Percentiles rank a stretch among this genome's conserved stretches.
Conservation (phyloP, 345 rosid genomes). For the Garcia nutans region DNA sequence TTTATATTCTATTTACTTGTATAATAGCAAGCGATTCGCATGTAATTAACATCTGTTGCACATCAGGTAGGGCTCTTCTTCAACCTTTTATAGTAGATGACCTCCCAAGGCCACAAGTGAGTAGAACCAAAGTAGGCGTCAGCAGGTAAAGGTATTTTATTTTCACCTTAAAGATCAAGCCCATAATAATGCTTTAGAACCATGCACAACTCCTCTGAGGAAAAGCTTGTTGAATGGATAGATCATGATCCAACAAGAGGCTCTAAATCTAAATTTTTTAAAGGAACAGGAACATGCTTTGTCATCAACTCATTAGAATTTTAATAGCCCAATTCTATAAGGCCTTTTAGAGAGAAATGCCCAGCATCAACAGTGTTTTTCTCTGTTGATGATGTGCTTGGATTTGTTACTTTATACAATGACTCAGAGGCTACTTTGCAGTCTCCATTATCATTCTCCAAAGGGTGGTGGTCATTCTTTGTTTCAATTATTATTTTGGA, state of each 20-base stretch:
- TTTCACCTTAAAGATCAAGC: constrained; percentile 31
- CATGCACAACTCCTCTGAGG: constrained; percentile 36
- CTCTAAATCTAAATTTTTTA: constrained; percentile 22
- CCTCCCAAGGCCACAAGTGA: constrained; percentile 53
- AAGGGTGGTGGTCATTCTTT: constrained; percentile 21
- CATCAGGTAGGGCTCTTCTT: constrained; percentile 49
- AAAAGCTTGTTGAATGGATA: constrained; percentile 24
- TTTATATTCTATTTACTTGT: too few relatives aligned
- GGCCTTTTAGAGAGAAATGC: constrained; percentile 17
- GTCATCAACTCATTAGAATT: constrained; percentile 24
- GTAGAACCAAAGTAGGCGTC: constrained; percentile 46
- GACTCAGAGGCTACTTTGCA: constrained; percentile 16
- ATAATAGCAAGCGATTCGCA: too few relatives aligned
- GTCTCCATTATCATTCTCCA: constrained; percentile 13
- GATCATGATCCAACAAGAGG: constrained; percentile 15
- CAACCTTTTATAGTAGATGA: constrained; percentile 44
- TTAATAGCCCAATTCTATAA: constrained; percentile 18
- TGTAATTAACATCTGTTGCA: too few relatives aligned
- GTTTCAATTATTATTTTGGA: constrained; percentile 17
- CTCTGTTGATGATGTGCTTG: constrained; percentile 14
- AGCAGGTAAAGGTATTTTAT: constrained; percentile 26
- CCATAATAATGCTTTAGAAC: constrained; percentile 49
- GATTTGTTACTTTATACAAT: constrained; percentile 17
- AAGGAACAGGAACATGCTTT: constrained; percentile 10
- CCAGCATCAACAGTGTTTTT: constrained; percentile 14